Percentiles rank a stretch among this genome's conserved stretches.
phyloP scores from a whole-genome alignment of 345 rosid species.

The Arabidopsis thaliana region TAIR10.1 NC_003070.9:10117501-10118000 shows the following conservation, averaged over 20 bases:
- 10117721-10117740: slow-evolving; percentile 52
- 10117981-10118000: slow-evolving; percentile 36
- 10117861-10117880: slow-evolving; percentile 71
- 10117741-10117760: slow-evolving; percentile 39
- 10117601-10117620: slow-evolving; percentile 11
- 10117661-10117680: background rate
- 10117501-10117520: slow-evolving; percentile 61
- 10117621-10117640: slow-evolving; percentile 17
- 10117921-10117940: slow-evolving; percentile 38
- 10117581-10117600: slow-evolving; percentile 28
- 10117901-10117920: slow-evolving; percentile 4
- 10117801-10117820: slow-evolving; percentile 35
- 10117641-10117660: background rate
- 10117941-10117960: slow-evolving; percentile 26
- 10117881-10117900: background rate
- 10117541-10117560: slow-evolving; percentile 53
- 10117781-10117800: slow-evolving; percentile 56
- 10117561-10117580: slow-evolving; percentile 50
- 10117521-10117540: slow-evolving; percentile 67
- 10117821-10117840: slow-evolving; percentile 70
- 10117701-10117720: slow-evolving; percentile 46
- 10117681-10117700: background rate
- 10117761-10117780: slow-evolving; percentile 40
- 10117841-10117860: slow-evolving; percentile 87
- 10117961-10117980: slow-evolving; percentile 47